Conservation (phyloP, 768 basidiomycete species). For the Trametes meyenii region DNA sequence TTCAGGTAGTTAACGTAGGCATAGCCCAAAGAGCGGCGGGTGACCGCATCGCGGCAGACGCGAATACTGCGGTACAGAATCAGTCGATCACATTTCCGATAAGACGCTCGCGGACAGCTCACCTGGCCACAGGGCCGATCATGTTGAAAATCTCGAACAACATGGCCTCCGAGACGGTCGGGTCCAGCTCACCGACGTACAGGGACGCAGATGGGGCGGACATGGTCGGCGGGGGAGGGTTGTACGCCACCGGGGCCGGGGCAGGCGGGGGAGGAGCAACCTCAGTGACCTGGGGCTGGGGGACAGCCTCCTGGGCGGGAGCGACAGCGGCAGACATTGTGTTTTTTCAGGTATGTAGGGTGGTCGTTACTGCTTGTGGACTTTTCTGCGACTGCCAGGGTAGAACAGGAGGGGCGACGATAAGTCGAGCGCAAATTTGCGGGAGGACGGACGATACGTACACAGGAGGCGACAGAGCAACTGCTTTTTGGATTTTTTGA, state of each 20-base stretch:
- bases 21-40: constrained; percentile 98
- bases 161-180: constrained; percentile 98
- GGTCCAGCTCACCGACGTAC: constrained; percentile 98
- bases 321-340: constrained; percentile 42
- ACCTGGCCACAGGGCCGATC: constrained; percentile 99
- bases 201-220: constrained; percentile 87
- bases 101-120: constrained; percentile 29
- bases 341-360: constrained; percentile 38
- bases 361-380: constrained; percentile 92
- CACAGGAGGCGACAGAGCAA: constrained; percentile 78
- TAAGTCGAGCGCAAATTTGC: constrained; percentile 26
- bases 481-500: constrained; percentile 76
- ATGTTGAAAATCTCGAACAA: constrained; percentile 99
- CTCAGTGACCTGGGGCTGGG: constrained; percentile 46
- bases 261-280: constrained; percentile 50
- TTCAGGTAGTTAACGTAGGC: constrained; percentile 99
- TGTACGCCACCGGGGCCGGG: constrained; percentile 57
- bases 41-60: constrained; percentile 99
- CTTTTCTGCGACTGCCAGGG: constrained; percentile 67
- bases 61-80: constrained; percentile 68
- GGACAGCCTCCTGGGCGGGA: constrained; percentile 35
- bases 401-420: constrained; percentile 19
- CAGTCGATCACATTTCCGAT: constrained; percentile 10
- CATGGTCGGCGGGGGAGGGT: constrained; percentile 52
- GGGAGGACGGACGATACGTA: constrained; percentile 37